These are phyloP conservation scores for Moesziomyces sp. DNA, from an alignment of 1,284 basidiomycete genomes.

Conservation along the genomic window DNA sequence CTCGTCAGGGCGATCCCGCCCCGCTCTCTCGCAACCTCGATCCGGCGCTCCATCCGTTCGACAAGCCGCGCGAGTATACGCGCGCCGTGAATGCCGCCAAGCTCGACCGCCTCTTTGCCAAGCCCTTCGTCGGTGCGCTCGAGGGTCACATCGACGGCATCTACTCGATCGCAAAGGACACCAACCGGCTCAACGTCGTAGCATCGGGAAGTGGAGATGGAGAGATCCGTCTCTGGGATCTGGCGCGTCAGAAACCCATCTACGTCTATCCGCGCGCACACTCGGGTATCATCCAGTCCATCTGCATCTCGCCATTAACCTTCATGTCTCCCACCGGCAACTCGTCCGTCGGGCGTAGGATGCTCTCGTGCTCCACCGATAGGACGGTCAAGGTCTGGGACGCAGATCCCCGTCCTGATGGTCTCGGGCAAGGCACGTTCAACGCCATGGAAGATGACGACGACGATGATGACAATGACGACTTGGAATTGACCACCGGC, in stretches of 20 bases:
- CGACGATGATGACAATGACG: constrained; percentile 64
- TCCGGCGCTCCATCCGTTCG: constrained; percentile 92
- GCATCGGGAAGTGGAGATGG: constrained; percentile 96
- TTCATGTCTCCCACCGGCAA: constrained; percentile 57
- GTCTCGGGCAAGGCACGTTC: constrained; percentile 64
- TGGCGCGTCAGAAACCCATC: constrained; percentile 77
- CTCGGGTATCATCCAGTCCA: constrained; percentile 81
- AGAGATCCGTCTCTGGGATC: constrained; percentile 89
- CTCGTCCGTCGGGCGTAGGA: constrained; percentile 70
- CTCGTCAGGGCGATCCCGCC: constrained; percentile 77
- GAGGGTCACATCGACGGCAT: constrained; percentile 97
- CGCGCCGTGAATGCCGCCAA: constrained; percentile 95
- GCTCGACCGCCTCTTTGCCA: constrained; percentile 95
- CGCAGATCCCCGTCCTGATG: constrained; percentile 64
- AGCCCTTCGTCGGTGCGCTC: constrained; percentile 89
- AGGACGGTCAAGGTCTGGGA: constrained; percentile 92
- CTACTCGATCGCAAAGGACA: constrained; percentile 84
- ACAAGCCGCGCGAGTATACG: constrained; percentile 89
- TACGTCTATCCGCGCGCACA: constrained; percentile 83
- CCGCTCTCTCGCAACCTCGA: constrained; percentile 92
- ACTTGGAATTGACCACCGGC: constrained; percentile 49
- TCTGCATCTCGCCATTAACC: constrained; percentile 79
- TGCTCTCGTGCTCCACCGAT: constrained; percentile 92
- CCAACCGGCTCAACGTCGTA: constrained; percentile 80
- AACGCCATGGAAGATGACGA: constrained; percentile 52